Evolutionary conservation across 2,329 filamentous ascomycete species (phyloP), one percentile per base, ranked within the genome.

Genomic region (Pseudogymnoascus sp.): DNA sequence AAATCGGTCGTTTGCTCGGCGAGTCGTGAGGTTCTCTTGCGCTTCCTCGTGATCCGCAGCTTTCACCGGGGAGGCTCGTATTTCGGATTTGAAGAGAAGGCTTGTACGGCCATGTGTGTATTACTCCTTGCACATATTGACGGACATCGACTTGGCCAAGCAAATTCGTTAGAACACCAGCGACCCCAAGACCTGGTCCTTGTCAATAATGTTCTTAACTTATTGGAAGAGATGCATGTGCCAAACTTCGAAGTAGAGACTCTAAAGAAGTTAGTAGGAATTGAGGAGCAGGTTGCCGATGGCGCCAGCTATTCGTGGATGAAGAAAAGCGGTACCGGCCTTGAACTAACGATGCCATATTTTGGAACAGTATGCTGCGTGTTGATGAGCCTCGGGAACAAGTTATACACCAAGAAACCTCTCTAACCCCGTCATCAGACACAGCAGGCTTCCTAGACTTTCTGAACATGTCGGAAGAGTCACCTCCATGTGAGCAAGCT

Each of bases 101-200:
- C 62, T 31, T 69, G 66, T 31, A 50, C 60, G 4, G 61, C 62
- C n/a, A 63, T 64, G 16, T 44, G 66, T 1, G 61, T 64, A 8
- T 64, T 70, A 10, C 66, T 71, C 8, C 59, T 70, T 18, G 62
- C 62, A n/a, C 67, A 71, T 62, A 53, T 71, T 2, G 14, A 66
- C 25, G 61, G 65, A 12, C 68, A 70, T 42, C 53, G 59, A 16
- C 42, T 61, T 5, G 37, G 38, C 4, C 38, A 23, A 25, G 42
- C 11, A 14, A 63, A 63, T 18, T n/a, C 59, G 14, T 36, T 63
- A 36, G 61, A 59, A 21, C 61, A 63, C 25, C 61, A 63, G 46
- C 61, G 61, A 37, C 28, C 61, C 12, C 23, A 63, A 21, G 61
- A 63, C 28, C 16, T 61, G 11, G 28, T 3, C 5, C 34, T 59